Base-by-base conservation (phyloP, 108 stramenopile genomes). In the Cyclostephanos invisitatus region DNA sequence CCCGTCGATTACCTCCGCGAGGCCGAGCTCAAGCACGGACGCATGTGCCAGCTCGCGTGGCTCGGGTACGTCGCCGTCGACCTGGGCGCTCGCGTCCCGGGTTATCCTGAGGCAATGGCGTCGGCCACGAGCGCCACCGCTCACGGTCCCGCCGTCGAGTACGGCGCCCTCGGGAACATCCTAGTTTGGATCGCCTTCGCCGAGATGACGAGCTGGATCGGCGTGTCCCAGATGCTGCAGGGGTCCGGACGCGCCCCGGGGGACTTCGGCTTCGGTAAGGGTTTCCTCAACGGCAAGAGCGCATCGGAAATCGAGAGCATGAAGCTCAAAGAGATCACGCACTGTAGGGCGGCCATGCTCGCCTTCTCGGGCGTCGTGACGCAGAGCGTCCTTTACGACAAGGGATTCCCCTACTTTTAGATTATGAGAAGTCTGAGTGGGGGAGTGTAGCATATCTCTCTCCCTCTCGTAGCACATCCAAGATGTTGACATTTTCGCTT, bases 21-120 rank as follows among this genome's bases (percentile, higher is more conserved):
- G 83, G 91, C 95, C 37, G 97, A 98, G 77, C 76, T 98, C 47
- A 98, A 97, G 86, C 97, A 98, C 78, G 94, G 96, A 29, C 97
- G 97, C 67, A 88, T 96, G 66, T 89, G 87, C 73, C 92, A 93
- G 91, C 75, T 98, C 62, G 97, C 96, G 40, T 78, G 91, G 84
- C 80, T 90, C 32, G 97, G 97, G 69, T 94, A 94, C 56, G 87
- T 96, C 21, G 91, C 95, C 32, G 93, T 94, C 15, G 97, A 98
- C 65, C 70, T 90, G 36, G 96, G 96, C 59, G 67, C 86, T 40
- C 78, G 83, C 47, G 83, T 92, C 54, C 87, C 89, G 80, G 93
- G 89, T 54, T 74, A 86, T 59, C 94, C 94, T 17, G 89, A 91
- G 46, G 88, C 83, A 17, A 89, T 87, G 78, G 75, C 85, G 49